Conservation (phyloP, 305 asterid species). For the Fraxinus angustifolia region DNA sequence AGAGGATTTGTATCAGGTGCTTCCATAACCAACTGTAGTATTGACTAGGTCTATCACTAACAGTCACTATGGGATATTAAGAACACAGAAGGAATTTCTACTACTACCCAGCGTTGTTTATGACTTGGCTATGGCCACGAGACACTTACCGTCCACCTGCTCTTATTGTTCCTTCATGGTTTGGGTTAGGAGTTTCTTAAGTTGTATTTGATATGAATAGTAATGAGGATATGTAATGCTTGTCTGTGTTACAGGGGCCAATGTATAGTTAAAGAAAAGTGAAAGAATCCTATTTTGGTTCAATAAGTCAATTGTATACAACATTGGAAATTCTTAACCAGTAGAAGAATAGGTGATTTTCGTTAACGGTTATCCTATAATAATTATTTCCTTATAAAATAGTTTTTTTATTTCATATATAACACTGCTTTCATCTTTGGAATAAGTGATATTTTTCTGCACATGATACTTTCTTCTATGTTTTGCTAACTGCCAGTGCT, state of each 20-base stretch:
- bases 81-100: neutral
- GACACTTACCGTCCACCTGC: neutral
- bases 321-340: neutral
- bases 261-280: neutral
- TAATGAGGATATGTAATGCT: neutral
- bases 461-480: neutral
- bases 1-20: neutral
- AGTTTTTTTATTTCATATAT: neutral
- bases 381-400: neutral
- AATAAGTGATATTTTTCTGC: neutral
- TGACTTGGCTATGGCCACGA: neutral
- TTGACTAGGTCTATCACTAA: neutral
- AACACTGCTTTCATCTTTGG: slow-evolving; percentile 7
- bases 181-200: neutral
- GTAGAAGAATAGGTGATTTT: neutral
- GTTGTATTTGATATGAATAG: neutral
- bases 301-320: neutral
- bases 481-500: slow-evolving; percentile 19
- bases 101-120: neutral
- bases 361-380: neutral
- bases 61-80: neutral
- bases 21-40: neutral
- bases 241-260: neutral
- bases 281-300: neutral
- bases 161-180: slow-evolving; percentile 7